Conservation (phyloP, 2,329 filamentous ascomycete species). For the Botryotinia globosa region DNA sequence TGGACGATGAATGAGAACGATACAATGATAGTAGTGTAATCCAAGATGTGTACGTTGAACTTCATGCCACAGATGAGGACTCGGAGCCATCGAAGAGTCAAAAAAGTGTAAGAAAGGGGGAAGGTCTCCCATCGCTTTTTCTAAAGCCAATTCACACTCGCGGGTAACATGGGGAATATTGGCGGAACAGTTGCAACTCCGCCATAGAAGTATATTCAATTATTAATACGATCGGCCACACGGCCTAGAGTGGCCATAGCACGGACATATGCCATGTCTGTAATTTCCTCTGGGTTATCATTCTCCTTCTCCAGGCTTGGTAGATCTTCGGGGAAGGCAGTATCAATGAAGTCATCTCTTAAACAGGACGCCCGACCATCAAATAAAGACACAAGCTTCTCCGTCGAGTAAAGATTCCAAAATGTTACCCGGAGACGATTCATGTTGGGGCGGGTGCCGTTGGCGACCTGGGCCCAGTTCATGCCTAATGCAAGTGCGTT, state of each 20-base stretch:
- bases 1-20: neutral
- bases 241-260: neutral
- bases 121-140: neutral
- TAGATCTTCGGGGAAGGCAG: neutral
- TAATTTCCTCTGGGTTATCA: neutral
- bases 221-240: neutral
- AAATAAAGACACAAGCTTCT: neutral
- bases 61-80: neutral
- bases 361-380: neutral
- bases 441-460: neutral
- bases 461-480: slow-evolving; percentile 5
- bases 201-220: neutral
- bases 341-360: neutral
- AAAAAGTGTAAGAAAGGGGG: neutral
- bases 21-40: neutral
- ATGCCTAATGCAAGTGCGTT: slow-evolving; percentile 1
- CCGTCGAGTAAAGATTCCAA: slow-evolving; percentile 7
- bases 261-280: slow-evolving; percentile 4
- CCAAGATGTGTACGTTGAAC: neutral
- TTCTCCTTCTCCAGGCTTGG: neutral
- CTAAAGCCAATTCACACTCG: neutral
- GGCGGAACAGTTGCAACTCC: neutral
- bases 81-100: neutral
- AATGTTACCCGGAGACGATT: neutral
- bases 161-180: neutral